A percentile compares a stretch with the other conserved stretches of the same genome.
Conservation (phyloP, 2,329 filamentous ascomycete species). For the Pseudocercospora fijiensis region DNA sequence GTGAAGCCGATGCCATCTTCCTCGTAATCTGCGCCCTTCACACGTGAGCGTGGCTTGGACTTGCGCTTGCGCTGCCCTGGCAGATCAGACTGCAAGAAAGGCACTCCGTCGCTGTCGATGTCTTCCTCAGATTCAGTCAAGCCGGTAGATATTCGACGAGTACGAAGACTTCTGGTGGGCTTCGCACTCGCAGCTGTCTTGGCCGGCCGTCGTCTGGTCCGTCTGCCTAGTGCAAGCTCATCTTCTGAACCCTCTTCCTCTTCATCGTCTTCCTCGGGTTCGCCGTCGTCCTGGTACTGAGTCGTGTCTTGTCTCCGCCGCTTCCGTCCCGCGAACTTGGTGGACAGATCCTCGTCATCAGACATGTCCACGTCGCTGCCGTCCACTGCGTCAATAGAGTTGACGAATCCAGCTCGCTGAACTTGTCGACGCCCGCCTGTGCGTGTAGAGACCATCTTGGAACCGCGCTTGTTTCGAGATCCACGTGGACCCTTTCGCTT, state of each 20-base stretch:
- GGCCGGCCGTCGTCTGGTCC: constrained; percentile 22
- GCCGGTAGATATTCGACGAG: constrained; percentile 12
- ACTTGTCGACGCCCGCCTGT: constrained; percentile 18
- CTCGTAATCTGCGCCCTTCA: background rate
- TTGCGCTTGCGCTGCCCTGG: constrained; percentile 42
- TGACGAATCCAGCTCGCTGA: constrained; percentile 30
- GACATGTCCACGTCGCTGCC: constrained; percentile 28
- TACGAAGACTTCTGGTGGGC: constrained; percentile 18
- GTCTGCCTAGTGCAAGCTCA: constrained; percentile 20
- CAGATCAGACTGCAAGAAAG: constrained; percentile 45
- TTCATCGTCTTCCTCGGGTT: constrained; percentile 28
- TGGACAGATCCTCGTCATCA: constrained; percentile 24
- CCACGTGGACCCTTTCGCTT: constrained; percentile 10
- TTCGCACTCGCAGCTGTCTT: constrained; percentile 12
- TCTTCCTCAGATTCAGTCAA: constrained; percentile 29
- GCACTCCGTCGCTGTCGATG: constrained; percentile 27
- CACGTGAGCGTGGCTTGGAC: constrained; percentile 18
- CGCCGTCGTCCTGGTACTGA: constrained; percentile 28
- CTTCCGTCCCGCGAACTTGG: constrained; percentile 25
- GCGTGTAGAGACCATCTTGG: constrained; percentile 32
- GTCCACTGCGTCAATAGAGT: constrained; percentile 30
- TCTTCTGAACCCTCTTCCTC: constrained; percentile 28
- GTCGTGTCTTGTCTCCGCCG: constrained; percentile 26
- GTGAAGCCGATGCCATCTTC: constrained; percentile 6
- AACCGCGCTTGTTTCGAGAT: constrained; percentile 12